Conservation (phyloP, 1,284 basidiomycete species). For the Ustilago shanxiensis region DNA sequence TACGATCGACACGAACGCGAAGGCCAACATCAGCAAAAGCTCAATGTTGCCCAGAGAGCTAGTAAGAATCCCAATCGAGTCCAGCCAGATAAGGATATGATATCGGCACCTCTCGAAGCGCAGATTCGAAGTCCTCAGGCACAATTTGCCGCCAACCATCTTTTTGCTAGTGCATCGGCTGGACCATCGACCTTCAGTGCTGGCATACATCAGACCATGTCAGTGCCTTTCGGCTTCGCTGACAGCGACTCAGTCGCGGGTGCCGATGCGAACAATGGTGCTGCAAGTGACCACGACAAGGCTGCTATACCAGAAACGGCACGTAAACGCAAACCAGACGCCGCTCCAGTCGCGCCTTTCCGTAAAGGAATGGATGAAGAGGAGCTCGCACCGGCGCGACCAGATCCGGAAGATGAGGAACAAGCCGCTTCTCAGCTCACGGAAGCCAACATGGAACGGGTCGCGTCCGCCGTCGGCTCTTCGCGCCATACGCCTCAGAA, state of each 20-base stretch:
- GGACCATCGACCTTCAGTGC: conserved; percentile 29
- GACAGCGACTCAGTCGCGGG: conserved; percentile 18
- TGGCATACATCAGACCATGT: conserved; percentile 22
- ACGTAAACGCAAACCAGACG: conserved; percentile 27
- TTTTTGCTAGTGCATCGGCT: conserved; percentile 54
- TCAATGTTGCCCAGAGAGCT: conserved; percentile 36
- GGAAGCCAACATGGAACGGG: conserved; percentile 1
- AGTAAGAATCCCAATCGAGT: conserved; percentile 43
- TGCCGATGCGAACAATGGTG: conserved; percentile 2
- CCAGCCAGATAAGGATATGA: conserved; percentile 57
- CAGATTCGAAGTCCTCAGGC: conserved; percentile 58
- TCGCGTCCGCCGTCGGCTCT: conserved; percentile 3
- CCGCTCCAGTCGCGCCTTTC: conserved; percentile 54
- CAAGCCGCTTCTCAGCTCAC: conserved; percentile 18
- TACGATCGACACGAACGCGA: conserved; percentile 68
- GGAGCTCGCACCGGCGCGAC: conserved; percentile 31
- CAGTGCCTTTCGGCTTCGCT: conserved; percentile 20
- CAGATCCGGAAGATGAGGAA: conserved; percentile 44
- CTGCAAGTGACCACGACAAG: background rate
- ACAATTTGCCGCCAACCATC: conserved; percentile 64
- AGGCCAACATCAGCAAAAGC: conserved; percentile 30
- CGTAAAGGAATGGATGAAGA: conserved; percentile 61
- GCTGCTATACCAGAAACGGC: background rate
- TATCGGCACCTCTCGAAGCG: conserved; percentile 71
- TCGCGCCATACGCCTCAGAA: conserved; percentile 4